Percentiles rank a stretch among this genome's conserved stretches.
Conservation (phyloP, 345 rosid species). For the Bretschneidera sinensis region DNA sequence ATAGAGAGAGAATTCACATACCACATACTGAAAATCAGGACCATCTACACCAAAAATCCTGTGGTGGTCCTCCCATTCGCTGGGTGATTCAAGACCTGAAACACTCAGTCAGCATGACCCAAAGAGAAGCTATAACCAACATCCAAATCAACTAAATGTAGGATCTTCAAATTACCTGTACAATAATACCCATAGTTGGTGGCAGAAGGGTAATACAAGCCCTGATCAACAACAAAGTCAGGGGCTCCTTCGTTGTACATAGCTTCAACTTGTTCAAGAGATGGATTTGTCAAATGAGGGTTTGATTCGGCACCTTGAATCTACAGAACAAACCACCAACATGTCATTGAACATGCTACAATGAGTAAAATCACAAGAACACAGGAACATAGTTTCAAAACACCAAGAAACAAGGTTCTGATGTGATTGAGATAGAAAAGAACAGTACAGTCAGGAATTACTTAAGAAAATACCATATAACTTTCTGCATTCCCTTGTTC, state of each 20-base stretch:
- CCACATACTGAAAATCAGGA: conserved; percentile 69
- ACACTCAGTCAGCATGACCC: conserved; percentile 10
- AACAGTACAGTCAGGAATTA: neutral
- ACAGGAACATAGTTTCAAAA: neutral
- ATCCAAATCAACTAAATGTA: neutral
- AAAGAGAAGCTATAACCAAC: conserved; percentile 4
- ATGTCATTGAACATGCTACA: neutral
- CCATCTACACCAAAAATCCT: conserved; percentile 79
- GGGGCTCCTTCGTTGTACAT: conserved; percentile 85
- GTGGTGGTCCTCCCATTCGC: conserved; percentile 90
- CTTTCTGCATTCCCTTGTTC: conserved; percentile 31
- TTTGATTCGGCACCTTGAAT: conserved; percentile 42
- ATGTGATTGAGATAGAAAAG: neutral
- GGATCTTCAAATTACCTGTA: conserved; percentile 55
- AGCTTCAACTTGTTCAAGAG: conserved; percentile 43
- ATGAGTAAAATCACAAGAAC: conserved; percentile 3
- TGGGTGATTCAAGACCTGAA: conserved; percentile 81
- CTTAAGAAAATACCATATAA: conserved; percentile 26
- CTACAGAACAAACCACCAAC: conserved; percentile 17
- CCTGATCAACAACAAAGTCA: conserved; percentile 67
- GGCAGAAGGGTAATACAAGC: conserved; percentile 69
- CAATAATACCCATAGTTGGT: conserved; percentile 80
- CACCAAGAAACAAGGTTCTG: conserved; percentile 2
- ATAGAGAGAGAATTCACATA: conserved; percentile 15
- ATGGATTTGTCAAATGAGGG: conserved; percentile 31